phyloP scores from a whole-genome alignment of 176 grass and related monocot species.

The Saccharum officinarum region DNA sequence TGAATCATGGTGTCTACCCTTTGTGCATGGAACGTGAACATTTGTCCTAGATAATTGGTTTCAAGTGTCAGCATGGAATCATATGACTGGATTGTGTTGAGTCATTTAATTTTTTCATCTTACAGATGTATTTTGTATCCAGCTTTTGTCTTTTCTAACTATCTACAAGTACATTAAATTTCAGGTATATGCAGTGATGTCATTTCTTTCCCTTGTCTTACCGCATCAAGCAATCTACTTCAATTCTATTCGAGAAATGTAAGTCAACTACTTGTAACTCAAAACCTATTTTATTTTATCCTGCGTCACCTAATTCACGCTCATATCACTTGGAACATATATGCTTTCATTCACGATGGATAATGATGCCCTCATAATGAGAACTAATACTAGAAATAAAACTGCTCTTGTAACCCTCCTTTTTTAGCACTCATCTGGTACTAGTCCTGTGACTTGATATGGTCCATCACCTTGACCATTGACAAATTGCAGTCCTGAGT shows the following conservation, averaged over 20 bases:
- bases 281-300: background rate
- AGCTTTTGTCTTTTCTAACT: conserved; percentile 9
- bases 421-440: background rate
- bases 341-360: conserved; percentile 1
- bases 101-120: background rate
- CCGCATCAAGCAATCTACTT: conserved; percentile 68
- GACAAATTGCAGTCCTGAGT: background rate
- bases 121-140: background rate
- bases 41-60: background rate
- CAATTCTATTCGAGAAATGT: conserved; percentile 86
- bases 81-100: background rate
- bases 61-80: background rate
- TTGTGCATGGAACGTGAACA: background rate
- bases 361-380: background rate
- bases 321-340: background rate
- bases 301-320: background rate
- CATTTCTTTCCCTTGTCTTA: conserved; percentile 76
- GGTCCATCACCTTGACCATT: background rate
- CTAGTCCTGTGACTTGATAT: background rate
- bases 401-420: background rate
- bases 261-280: conserved; percentile 35
- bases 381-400: background rate
- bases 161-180: conserved; percentile 11
- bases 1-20: background rate
- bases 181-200: conserved; percentile 94